Base-by-base conservation (phyloP, 179 eudicot species). In the Carnegiea gigantea region DNA sequence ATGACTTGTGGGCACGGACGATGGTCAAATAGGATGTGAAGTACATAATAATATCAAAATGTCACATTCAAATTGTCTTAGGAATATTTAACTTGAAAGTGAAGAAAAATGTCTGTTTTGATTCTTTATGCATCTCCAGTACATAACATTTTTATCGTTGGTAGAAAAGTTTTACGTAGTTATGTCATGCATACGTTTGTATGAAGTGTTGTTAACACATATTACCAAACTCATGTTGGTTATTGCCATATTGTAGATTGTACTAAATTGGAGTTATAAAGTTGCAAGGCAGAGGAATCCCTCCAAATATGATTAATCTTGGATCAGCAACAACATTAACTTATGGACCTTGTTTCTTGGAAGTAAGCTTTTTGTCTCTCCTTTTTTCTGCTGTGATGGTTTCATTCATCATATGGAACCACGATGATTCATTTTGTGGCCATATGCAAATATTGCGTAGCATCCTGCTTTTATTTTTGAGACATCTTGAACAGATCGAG, bases 321-420 rank as follows among this genome's bases (percentile, higher is more conserved):
- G 87, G 87, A 79, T 86, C 90, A 53, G 91, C 91, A 2, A 85
- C 92, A 38, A 77, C 89, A 68, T 88, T 92, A 77, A 77, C 90
- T 6, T 89, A 84, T 81, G 92, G 95, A 79, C 89, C 93, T 10
- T 92, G 86, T 77, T 91, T 92, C 28, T 91, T 91, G 48, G 94
- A 92, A 26, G 94, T 91, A 85, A 88, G 90, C 75, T 17, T n/a
- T 77, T 3, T 51, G 18, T 51, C 44, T 53, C 8, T 40, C 44
- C 44, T 7, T 0, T 40, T 2, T 40, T 40, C 44, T 40, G 9
- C 6, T 40, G 1, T 40, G 9, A 40, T 40, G 9, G 9, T 40
- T 40, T 40, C 9, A 9, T 40, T 40, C 44, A 40, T 40, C 44
- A 40, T 40, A 5, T 40, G 44, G 9, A 40, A 40, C 0, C 44